Percentiles rank a stretch among this genome's conserved stretches.
phyloP scores from a whole-genome alignment of 306 rosid genomes.

The Malus asiatica region DNA sequence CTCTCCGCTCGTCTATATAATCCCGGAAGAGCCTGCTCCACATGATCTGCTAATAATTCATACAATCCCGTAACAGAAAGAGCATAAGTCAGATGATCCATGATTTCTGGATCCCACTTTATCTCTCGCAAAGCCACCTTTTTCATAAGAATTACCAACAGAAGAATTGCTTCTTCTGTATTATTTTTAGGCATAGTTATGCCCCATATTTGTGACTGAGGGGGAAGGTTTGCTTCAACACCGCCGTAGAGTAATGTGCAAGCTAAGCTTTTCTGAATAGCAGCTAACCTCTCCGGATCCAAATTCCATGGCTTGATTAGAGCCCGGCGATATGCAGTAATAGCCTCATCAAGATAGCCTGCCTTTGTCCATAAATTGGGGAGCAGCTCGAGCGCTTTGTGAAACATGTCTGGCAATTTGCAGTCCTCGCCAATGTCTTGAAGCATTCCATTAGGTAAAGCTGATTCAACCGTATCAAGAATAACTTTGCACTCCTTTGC shows the following conservation, averaged over 20 bases:
- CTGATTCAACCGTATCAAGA: constrained; percentile 72
- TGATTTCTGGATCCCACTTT: constrained; percentile 69
- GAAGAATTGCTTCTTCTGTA: constrained; percentile 71
- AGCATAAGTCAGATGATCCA: constrained; percentile 74
- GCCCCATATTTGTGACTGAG: constrained; percentile 50
- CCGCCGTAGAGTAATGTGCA: constrained; percentile 74
- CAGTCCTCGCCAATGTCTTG: constrained; percentile 59
- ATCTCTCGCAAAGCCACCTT: constrained; percentile 50
- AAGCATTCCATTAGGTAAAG: constrained; percentile 72
- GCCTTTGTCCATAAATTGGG: constrained; percentile 69
- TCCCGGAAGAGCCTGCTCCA: constrained; percentile 80
- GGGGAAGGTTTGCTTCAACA: constrained; percentile 57
- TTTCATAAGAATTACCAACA: constrained; percentile 59
- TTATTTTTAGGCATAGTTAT: constrained; percentile 42
- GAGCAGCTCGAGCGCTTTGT: constrained; percentile 72
- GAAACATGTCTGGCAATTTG: constrained; percentile 84
- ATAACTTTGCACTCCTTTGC: constrained; percentile 77
- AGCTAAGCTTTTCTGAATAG: constrained; percentile 64
- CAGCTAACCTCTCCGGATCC: constrained; percentile 52
- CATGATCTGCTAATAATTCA: constrained; percentile 58
- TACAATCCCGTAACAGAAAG: constrained; percentile 65
- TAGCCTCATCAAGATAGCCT: constrained; percentile 67
- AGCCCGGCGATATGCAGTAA: constrained; percentile 57
- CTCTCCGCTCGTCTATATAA: constrained; percentile 55
- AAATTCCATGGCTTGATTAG: constrained; percentile 85